phyloP scores from a whole-genome alignment of 768 basidiomycete species.

The Hericium alpestre region DNA sequence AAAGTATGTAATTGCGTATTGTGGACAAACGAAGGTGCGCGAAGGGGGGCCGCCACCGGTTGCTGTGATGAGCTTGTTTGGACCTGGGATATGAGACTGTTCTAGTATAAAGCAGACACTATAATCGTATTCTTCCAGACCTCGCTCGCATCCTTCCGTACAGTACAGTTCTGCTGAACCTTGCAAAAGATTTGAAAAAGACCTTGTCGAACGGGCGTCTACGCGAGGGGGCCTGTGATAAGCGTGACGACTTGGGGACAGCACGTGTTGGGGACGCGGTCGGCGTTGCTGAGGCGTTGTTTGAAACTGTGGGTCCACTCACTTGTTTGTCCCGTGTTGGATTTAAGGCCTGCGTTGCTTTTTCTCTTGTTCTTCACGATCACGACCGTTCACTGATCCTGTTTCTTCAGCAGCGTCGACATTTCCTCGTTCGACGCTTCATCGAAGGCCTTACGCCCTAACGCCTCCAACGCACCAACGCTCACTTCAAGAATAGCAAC shows the following conservation, averaged over 20 bases:
- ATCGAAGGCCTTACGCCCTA: slow-evolving; percentile 25
- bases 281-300: slow-evolving; percentile 12
- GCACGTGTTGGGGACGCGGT: neutral
- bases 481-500: slow-evolving; percentile 3
- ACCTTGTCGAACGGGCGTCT: no score
- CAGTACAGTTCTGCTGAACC: no score
- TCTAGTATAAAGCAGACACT: no score
- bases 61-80: slow-evolving; percentile 67
- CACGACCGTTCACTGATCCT: slow-evolving; percentile 3
- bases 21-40: slow-evolving; percentile 59
- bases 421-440: slow-evolving; percentile 21
- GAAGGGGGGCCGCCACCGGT: slow-evolving; percentile 58
- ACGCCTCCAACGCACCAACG: slow-evolving; percentile 21
- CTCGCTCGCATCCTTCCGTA: no score
- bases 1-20: slow-evolving; percentile 72
- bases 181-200: no score
- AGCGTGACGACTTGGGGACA: neutral
- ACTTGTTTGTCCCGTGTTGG: slow-evolving; percentile 21
- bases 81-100: slow-evolving; percentile 26
- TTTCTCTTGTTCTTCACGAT: slow-evolving; percentile 4
- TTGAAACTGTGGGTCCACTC: slow-evolving; percentile 21
- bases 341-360: slow-evolving; percentile 8
- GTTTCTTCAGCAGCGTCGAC: slow-evolving; percentile 21
- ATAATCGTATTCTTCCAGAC: no score
- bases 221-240: no score